phyloP scores from a whole-genome alignment of 2,329 filamentous ascomycete species.

The Colletotrichum eleusines region DNA sequence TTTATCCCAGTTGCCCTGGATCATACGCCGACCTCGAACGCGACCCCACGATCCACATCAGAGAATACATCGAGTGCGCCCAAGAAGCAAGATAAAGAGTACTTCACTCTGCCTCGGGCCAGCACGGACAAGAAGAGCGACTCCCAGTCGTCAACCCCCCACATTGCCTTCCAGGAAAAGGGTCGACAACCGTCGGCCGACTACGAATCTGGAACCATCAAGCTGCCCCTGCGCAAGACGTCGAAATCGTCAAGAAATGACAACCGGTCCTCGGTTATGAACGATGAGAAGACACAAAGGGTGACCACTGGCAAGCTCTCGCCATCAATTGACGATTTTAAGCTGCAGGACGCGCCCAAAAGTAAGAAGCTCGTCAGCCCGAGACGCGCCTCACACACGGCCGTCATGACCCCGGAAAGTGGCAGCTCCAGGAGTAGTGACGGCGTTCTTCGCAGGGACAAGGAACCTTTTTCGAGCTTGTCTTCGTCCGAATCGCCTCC shows the following conservation, averaged over 20 bases:
- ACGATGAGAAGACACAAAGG: slow-evolving; percentile 53
- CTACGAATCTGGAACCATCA: slow-evolving; percentile 61
- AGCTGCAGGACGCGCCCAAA: slow-evolving; percentile 84
- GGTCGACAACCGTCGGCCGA: slow-evolving; percentile 74
- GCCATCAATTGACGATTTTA: slow-evolving; percentile 72
- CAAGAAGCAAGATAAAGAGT: slow-evolving; percentile 69
- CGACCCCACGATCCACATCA: slow-evolving; percentile 66
- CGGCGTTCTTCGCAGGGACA: slow-evolving; percentile 53
- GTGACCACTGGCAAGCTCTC: slow-evolving; percentile 54
- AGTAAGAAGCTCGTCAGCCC: slow-evolving; percentile 62
- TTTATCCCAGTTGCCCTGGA: slow-evolving; percentile 83
- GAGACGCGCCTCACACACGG: slow-evolving; percentile 59
- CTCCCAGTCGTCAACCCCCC: slow-evolving; percentile 75
- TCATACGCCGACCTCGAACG: slow-evolving; percentile 70
- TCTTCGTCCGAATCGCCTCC: slow-evolving; percentile 50
- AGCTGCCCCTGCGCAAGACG: slow-evolving; percentile 60
- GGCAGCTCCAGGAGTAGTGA: slow-evolving; percentile 52
- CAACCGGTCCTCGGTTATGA: slow-evolving; percentile 24
- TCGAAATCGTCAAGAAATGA: slow-evolving; percentile 59
- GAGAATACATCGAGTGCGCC: slow-evolving; percentile 60
- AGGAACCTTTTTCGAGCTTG: slow-evolving; percentile 45
- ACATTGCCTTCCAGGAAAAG: slow-evolving; percentile 93
- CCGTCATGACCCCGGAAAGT: slow-evolving; percentile 55
- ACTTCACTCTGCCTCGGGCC: slow-evolving; percentile 65
- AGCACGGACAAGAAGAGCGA: slow-evolving; percentile 61